phyloP scores from a whole-genome alignment of 352 stramenopile species.

The Phytophthora uliginosa region DNA sequence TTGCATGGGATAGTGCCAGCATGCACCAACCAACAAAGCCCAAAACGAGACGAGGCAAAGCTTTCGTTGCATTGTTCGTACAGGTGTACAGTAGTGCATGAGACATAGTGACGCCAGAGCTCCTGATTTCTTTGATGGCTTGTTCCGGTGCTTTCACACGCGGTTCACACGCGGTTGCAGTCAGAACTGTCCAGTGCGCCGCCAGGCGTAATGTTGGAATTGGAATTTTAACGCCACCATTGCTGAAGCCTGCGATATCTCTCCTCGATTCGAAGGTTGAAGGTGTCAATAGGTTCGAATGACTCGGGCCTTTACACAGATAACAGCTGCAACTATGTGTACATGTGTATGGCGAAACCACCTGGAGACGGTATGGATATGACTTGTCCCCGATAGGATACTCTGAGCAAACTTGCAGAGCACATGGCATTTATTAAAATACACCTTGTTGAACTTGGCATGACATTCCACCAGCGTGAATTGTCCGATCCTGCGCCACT shows the following conservation, averaged over 20 bases:
- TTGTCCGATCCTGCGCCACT: neutral
- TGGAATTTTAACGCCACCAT: neutral
- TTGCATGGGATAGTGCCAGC: slow-evolving; percentile 1
- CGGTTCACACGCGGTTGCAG: neutral
- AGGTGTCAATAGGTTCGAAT: neutral
- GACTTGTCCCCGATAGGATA: neutral
- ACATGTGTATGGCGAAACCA: neutral
- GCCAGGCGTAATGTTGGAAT: neutral
- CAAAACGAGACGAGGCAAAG: slow-evolving; percentile 5
- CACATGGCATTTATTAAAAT: neutral
- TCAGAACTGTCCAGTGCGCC: neutral
- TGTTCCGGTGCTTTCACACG: neutral
- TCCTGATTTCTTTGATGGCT: neutral
- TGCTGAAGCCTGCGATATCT: neutral
- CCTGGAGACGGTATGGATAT: neutral
- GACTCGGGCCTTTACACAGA: neutral
- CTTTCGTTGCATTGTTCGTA: slow-evolving; percentile 3
- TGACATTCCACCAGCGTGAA: neutral
- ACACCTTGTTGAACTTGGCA: neutral
- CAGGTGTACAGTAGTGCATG: neutral
- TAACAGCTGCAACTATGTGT: neutral
- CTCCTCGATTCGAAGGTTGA: neutral
- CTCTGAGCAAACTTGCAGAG: neutral
- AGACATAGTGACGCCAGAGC: neutral
- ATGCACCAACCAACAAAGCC: neutral